Percentiles rank a stretch among this genome's conserved stretches.
These are phyloP conservation scores for Dictyostelium citrinum DNA, from an alignment of 78 protist species.

Conservation along the genomic window DNA sequence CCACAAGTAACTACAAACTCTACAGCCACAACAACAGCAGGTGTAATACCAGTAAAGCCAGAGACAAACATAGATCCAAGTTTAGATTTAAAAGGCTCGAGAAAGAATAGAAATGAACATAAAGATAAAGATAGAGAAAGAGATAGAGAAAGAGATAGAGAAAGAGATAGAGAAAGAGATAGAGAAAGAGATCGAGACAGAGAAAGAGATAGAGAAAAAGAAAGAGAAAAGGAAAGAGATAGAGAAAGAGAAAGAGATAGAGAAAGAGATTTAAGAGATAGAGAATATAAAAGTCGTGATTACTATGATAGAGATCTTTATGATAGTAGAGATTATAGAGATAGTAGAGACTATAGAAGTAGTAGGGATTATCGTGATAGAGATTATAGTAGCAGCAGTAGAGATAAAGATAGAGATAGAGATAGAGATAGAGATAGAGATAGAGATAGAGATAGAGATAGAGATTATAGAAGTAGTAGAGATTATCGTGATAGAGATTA, in stretches of 20 bases:
- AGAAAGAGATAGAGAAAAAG: conserved; percentile 28
- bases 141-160: conserved; percentile 10
- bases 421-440: background rate
- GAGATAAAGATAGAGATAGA: background rate
- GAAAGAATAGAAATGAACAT: background rate
- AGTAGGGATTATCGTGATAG: background rate
- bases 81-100: conserved; percentile 47
- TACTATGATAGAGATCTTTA: background rate
- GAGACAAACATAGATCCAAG: background rate
- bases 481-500: conserved; percentile 6
- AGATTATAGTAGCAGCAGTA: background rate
- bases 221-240: background rate
- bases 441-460: background rate
- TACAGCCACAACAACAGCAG: background rate
- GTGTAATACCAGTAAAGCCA: background rate
- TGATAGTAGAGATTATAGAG: background rate
- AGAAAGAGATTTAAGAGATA: background rate
- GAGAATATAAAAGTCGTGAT: background rate
- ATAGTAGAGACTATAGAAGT: background rate
- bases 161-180: conserved; percentile 15
- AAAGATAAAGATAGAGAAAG: conserved; percentile 23
- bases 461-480: background rate
- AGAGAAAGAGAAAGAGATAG: background rate
- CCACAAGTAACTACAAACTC: too few relatives aligned
- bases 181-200: background rate